phyloP scores from a whole-genome alignment of 768 basidiomycete genomes.

The Leccinum truebloodii region DNA sequence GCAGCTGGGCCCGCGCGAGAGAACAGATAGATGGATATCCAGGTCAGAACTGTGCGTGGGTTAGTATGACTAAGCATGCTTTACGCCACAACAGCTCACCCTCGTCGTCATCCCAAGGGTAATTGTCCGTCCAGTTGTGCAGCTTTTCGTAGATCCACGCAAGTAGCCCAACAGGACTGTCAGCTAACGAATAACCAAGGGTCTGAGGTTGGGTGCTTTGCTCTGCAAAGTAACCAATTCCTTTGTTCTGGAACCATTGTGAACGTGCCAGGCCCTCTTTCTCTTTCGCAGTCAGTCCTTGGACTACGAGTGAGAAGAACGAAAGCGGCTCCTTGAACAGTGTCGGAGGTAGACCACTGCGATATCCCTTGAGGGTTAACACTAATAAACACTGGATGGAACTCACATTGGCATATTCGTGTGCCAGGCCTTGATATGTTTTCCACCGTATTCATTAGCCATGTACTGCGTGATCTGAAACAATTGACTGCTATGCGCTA shows the following conservation, averaged over 20 bases:
- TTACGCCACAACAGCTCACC: slow-evolving; percentile 28
- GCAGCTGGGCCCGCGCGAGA: slow-evolving; percentile 60
- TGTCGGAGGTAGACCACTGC: slow-evolving; percentile 28
- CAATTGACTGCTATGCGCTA: not conserved
- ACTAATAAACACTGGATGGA: not conserved
- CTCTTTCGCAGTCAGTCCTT: slow-evolving; percentile 31
- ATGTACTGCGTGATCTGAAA: slow-evolving; percentile 38
- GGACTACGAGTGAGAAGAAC: slow-evolving; percentile 30
- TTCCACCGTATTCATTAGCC: slow-evolving; percentile 38
- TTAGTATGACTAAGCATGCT: not conserved
- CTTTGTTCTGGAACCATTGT: slow-evolving; percentile 20
- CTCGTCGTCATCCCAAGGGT: slow-evolving; percentile 61
- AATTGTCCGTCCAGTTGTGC: slow-evolving; percentile 49
- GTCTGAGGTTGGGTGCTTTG: slow-evolving; percentile 52
- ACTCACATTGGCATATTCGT: slow-evolving; percentile 48
- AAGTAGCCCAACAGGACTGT: slow-evolving; percentile 56
- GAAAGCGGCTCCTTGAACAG: slow-evolving; percentile 27
- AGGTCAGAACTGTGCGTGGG: slow-evolving; percentile 48
- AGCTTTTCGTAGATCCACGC: slow-evolving; percentile 58
- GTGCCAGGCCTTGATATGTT: slow-evolving; percentile 53
- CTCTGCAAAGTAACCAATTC: slow-evolving; percentile 32
- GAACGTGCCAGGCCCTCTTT: slow-evolving; percentile 23
- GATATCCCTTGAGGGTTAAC: not conserved
- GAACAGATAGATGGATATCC: slow-evolving; percentile 62
- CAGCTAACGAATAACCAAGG: slow-evolving; percentile 52